These are phyloP conservation scores for Exobasidium rhododendri DNA, from an alignment of 1,284 basidiomycete genomes.

Conservation along the genomic window DNA sequence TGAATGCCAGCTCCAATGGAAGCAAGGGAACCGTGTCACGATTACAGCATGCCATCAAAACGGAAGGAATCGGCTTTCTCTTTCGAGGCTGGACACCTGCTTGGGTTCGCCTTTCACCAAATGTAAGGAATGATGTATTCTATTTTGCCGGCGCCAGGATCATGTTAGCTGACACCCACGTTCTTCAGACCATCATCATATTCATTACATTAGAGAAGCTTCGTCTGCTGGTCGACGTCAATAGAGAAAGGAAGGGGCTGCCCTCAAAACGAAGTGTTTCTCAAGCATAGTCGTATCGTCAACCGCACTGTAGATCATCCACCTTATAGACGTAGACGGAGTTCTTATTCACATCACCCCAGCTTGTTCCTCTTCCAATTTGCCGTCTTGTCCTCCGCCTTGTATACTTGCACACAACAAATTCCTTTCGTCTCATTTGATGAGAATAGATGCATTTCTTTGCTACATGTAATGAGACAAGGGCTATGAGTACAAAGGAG, in stretches of 20 bases:
- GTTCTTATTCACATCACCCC: background rate
- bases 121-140: slow-evolving; percentile 21
- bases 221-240: slow-evolving; percentile 34
- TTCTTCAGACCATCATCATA: slow-evolving; percentile 43
- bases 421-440: too few relatives aligned
- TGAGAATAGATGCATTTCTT: too few relatives aligned
- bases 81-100: slow-evolving; percentile 62
- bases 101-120: slow-evolving; percentile 56
- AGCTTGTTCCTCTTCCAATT: background rate
- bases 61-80: slow-evolving; percentile 58
- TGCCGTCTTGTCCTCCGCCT: too few relatives aligned
- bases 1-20: slow-evolving; percentile 45
- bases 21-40: slow-evolving; percentile 25
- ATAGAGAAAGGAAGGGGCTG: slow-evolving; percentile 13
- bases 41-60: slow-evolving; percentile 36
- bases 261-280: slow-evolving; percentile 10
- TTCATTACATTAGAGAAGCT: slow-evolving; percentile 51
- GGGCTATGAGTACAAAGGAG: too few relatives aligned
- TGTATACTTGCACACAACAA: too few relatives aligned
- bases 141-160: too few relatives aligned
- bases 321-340: background rate
- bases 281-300: background rate
- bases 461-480: too few relatives aligned
- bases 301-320: too few relatives aligned
- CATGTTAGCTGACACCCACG: too few relatives aligned